Percentiles rank a stretch among this genome's conserved stretches.
phyloP scores from a whole-genome alignment of 345 rosid species.

The Heritiera fomes region DNA sequence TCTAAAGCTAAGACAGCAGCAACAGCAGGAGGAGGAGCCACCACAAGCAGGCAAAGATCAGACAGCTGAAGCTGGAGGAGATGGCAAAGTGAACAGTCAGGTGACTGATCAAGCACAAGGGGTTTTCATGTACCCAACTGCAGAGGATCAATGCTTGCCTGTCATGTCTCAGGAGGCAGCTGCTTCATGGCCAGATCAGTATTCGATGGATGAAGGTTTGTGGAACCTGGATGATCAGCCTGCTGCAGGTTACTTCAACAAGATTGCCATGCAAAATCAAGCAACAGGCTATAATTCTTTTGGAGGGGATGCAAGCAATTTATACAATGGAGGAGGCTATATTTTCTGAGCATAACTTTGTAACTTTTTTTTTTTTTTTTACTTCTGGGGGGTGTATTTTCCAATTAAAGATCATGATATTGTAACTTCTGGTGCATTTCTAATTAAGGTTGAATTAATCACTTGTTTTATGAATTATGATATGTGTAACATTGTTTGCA shows the following conservation, averaged over 20 bases:
- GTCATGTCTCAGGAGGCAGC: slow-evolving; percentile 22
- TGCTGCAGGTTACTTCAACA: slow-evolving; percentile 22
- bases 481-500: not conserved
- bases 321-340: slow-evolving; percentile 42
- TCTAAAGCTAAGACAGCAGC: slow-evolving; percentile 27
- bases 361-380: too few relatives aligned
- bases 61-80: not conserved
- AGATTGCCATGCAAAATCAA: slow-evolving; percentile 33
- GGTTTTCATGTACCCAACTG: slow-evolving; percentile 23
- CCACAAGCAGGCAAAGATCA: slow-evolving; percentile 18
- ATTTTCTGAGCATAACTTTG: slow-evolving; percentile 28
- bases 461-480: not conserved
- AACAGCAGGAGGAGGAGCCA: slow-evolving; percentile 17
- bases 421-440: not conserved
- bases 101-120: slow-evolving; percentile 12
- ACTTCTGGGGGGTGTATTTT: not conserved
- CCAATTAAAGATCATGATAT: not conserved
- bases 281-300: slow-evolving; percentile 15
- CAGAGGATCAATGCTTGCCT: slow-evolving; percentile 37
- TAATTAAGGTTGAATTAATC: not conserved
- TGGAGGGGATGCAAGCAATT: slow-evolving; percentile 32
- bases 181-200: not conserved
- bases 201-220: slow-evolving; percentile 46
- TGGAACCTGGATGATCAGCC: slow-evolving; percentile 47
- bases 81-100: not conserved